Evolutionary conservation across 805 yeast species (phyloP), one percentile per base, ranked within the genome.

Genomic region (Candida vartiovaarae): DNA sequence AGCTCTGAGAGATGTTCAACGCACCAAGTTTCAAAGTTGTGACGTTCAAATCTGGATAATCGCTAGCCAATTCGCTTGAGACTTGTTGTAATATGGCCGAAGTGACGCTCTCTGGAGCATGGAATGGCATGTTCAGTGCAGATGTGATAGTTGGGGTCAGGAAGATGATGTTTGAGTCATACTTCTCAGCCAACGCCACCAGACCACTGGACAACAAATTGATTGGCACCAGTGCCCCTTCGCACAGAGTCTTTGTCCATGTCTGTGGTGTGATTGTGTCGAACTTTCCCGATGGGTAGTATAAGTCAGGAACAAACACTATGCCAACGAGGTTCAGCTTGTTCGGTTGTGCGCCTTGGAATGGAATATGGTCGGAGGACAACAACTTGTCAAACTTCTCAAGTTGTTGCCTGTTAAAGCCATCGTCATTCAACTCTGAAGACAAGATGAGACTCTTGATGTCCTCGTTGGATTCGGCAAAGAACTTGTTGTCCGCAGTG

Each of bases 221-320:
- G 38, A 78, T 54, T 30, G 82, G 78, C 7, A 74, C 61, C 29
- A 71, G 53, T 2, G 77, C 50, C 41, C 78, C 68, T 11, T 74
- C 68, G 47, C 68, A 64, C 27, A 81, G 47, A 24, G 67, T 63
- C 3, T 66, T 66, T 15, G 59, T 56, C 86, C 86, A 78, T n/a
- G 74, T 68, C 9, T 65, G 62, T 10, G 69, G 57, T 8, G 74
- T 54, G n/a, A 78, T 62, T 38, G 74, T 67, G 51, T 82, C 87
- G 23, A 81, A 65, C 1, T 87, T 86, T 0, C 88, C 89, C 3
- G 77, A 61, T 4, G 86, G 84, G 61, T 76, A 81, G 53, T 71
- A 76, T 44, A 81, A 70, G 52, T 78, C 84, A 0, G 95, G 95
- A 3, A 86, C 66, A 35, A 85, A 68, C 7, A 88, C 62, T 15